Base-by-base conservation (phyloP, 495 filamentous ascomycete genomes). In the Tuber umbilicatum region DNA sequence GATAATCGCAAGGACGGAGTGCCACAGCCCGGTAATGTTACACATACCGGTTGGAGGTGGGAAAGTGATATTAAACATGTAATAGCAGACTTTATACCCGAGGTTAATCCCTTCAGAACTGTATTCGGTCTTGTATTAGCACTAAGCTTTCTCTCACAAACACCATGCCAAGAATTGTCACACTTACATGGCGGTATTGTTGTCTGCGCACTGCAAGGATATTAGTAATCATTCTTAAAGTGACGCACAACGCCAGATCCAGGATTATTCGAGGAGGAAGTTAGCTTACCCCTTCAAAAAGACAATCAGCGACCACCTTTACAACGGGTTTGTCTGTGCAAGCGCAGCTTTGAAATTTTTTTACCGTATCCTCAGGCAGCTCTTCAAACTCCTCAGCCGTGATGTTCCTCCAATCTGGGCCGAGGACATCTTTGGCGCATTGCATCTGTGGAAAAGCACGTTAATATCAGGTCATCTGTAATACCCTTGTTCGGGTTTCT, bases 201-300 rank as follows among this genome's bases (percentile, higher is more conserved):
- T 78, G 64, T 35, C 47, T n/a, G 73, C 43, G 68, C 76, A 69
- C 74, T 73, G 55, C 14, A 64, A 35, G 55, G 73, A 69, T 71
- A 73, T 73, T 78, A 74, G 76, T 73, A 77, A 69, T 68, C 73
- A 60, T 76, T 64, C 55, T 64, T 35, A 64, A 64, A 64, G 31
- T 17, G 55, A 31, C 55, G 31, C 55, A 64, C 12, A 17, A 19
- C 35, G 27, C 27, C 14, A 14, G 27, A 64, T 5, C 4, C 27
- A 35, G 67, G 21, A 37, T 31, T 42, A 42, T 19, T 19, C 68
- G 23, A 69, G 42, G 73, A 69, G 76, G 76, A 70, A 69, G 73
- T 70, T 78, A 69, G 68, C 76, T 78, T 78, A 78, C 76, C 39
- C 37, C 42, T 6, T 41, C 76, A 68, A 78, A 78, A 19, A 78